These are phyloP conservation scores for Alternaria rosae DNA, from an alignment of 2,329 filamentous ascomycete species.

Conservation along the genomic window DNA sequence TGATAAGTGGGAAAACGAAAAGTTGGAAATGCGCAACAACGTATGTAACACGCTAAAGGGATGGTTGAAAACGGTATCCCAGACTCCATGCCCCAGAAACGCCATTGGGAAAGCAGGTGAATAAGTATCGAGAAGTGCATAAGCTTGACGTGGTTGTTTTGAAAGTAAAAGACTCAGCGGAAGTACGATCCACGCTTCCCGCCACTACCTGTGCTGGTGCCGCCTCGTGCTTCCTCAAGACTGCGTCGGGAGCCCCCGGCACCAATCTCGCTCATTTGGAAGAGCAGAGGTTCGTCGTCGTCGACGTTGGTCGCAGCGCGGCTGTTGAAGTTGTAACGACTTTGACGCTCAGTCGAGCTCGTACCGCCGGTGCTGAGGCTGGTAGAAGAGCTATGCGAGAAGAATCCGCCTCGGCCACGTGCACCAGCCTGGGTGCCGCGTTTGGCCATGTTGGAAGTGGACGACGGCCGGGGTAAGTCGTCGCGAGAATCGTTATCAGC, in stretches of 20 bases:
- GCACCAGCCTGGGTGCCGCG: conserved; percentile 34
- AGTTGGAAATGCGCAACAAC: not conserved
- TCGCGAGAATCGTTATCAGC: conserved; percentile 35
- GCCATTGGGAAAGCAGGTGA: not conserved
- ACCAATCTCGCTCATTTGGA: conserved; percentile 76
- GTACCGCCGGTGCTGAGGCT: conserved; percentile 43
- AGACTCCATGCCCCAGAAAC: not conserved
- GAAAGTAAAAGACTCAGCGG: not conserved
- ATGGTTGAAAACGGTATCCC: not conserved
- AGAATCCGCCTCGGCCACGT: conserved; percentile 41
- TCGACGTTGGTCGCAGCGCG: conserved; percentile 52
- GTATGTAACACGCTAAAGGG: not conserved
- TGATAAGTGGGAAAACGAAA: conserved; percentile 5
- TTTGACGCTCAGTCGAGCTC: conserved; percentile 46
- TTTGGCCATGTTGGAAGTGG: conserved; percentile 40
- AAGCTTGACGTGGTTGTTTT: not conserved
- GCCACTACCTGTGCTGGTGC: conserved; percentile 34
- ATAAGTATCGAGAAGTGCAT: conserved; percentile 6
- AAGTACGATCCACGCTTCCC: conserved; percentile 37
- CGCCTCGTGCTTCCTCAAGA: conserved; percentile 47
- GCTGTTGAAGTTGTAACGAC: conserved; percentile 56
- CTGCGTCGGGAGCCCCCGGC: conserved; percentile 45
- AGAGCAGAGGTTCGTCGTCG: conserved; percentile 74
- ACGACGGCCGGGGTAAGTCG: conserved; percentile 33
- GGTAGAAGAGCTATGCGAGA: conserved; percentile 42